Conservation (phyloP, 768 basidiomycete genomes). For the Glaciozyma martinii region DNA sequence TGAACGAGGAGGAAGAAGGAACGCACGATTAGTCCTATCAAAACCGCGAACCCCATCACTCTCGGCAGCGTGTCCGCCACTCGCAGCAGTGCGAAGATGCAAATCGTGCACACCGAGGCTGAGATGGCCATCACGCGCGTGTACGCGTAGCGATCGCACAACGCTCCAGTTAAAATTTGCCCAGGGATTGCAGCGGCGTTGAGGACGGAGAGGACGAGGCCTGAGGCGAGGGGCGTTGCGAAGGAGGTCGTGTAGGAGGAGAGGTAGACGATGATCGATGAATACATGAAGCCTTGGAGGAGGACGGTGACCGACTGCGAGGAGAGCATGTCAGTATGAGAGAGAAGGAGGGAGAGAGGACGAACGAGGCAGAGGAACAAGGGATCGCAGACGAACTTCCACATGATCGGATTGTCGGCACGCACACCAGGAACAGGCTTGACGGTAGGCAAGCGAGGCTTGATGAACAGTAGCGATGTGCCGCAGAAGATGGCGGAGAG, state of each 20-base stretch:
- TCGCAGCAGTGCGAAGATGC: neutral
- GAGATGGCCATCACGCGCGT: neutral
- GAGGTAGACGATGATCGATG: neutral
- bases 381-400: neutral
- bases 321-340: neutral
- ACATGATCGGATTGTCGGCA: neutral
- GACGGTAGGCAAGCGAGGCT: neutral
- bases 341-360: neutral
- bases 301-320: neutral
- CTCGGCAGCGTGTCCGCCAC: neutral
- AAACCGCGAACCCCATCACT: neutral
- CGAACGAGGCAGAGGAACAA: neutral
- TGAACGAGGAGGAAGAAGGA: neutral
- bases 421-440: neutral
- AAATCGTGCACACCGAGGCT: neutral
- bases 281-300: neutral
- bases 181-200: neutral
- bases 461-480: neutral
- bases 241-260: neutral
- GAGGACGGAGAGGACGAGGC: neutral
- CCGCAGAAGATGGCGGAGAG: conserved; percentile 18
- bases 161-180: neutral
- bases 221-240: neutral
- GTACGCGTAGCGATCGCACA: neutral
- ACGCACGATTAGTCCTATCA: neutral